A percentile compares a stretch with the other conserved stretches of the same genome.
These are phyloP conservation scores for Plasmodium billcollinsi DNA, from an alignment of 169 alveolate genomes.

Conservation along the genomic window DNA sequence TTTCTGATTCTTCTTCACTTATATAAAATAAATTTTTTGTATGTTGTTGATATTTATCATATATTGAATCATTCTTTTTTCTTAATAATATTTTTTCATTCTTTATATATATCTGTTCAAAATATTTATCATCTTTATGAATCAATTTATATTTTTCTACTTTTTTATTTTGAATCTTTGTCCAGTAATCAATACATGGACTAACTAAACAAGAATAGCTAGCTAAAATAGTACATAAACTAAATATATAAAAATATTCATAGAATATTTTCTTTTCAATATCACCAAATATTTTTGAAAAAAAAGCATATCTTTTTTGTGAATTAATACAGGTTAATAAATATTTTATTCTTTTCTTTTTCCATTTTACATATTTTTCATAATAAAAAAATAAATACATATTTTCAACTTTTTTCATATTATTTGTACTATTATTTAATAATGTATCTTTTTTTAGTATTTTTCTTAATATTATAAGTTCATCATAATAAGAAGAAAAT, in stretches of 20 bases:
- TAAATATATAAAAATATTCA: constrained; percentile 73
- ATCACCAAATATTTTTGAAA: constrained; percentile 69
- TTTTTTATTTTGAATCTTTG: constrained; percentile 30
- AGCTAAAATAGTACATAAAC: constrained; percentile 58
- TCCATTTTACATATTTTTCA: constrained; percentile 71
- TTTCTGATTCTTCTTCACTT: constrained; percentile 52
- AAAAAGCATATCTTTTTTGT: constrained; percentile 69
- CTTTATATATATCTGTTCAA: constrained; percentile 33
- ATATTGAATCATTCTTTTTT: constrained; percentile 76
- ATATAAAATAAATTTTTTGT: constrained; percentile 18
- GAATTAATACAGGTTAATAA: constrained; percentile 45
- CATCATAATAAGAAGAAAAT: constrained; percentile 50
- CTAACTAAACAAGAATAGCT: constrained; percentile 57
- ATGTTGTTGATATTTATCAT: constrained; percentile 76
- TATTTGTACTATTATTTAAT: neutral
- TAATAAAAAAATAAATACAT: constrained; percentile 72
- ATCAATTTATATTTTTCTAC: constrained; percentile 59
- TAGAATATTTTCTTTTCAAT: constrained; percentile 47
- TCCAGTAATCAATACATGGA: constrained; percentile 70
- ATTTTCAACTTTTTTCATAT: constrained; percentile 50
- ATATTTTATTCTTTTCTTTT: constrained; percentile 51
- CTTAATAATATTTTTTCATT: constrained; percentile 36
- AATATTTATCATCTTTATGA: constrained; percentile 56
- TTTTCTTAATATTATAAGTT: constrained; percentile 42
- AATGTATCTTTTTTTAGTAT: constrained; percentile 21